A percentile compares a stretch with the other conserved stretches of the same genome.
phyloP scores from a whole-genome alignment of 2,329 filamentous ascomycete species.

The Tothia fuscella region DNA sequence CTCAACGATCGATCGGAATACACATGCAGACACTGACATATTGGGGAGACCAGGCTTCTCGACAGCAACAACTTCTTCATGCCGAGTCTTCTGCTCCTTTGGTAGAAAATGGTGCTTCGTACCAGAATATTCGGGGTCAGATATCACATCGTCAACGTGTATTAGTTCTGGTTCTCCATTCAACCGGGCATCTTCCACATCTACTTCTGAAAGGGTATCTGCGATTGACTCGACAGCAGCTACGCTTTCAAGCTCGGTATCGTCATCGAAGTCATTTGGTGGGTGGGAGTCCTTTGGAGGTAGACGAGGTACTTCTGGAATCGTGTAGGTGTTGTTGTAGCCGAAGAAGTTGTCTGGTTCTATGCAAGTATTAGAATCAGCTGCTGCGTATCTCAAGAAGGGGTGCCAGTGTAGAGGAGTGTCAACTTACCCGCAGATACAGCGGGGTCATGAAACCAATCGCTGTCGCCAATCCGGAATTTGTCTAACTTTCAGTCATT shows the following conservation, averaged over 20 bases:
- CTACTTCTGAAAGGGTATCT: slow-evolving; percentile 8
- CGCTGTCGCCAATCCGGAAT: slow-evolving; percentile 8
- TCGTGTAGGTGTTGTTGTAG: slow-evolving; percentile 7
- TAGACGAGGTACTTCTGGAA: slow-evolving; percentile 7
- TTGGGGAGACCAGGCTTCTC: too few relatives aligned
- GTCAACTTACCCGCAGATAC: slow-evolving; percentile 3
- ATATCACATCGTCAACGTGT: slow-evolving; percentile 9
- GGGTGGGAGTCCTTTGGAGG: not conserved
- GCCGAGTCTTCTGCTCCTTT: too few relatives aligned
- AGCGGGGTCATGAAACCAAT: slow-evolving; percentile 7
- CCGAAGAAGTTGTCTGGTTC: slow-evolving; percentile 6
- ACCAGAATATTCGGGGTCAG: slow-evolving; percentile 8
- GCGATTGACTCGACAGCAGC: slow-evolving; percentile 9
- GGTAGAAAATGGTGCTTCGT: too few relatives aligned
- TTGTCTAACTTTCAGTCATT: too few relatives aligned
- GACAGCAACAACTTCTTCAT: too few relatives aligned
- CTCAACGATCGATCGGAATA: too few relatives aligned
- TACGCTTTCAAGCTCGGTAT: slow-evolving; percentile 7
- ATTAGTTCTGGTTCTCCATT: slow-evolving; percentile 5
- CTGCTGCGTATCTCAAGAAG: too few relatives aligned
- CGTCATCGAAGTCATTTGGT: slow-evolving; percentile 3
- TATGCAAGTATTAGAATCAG: too few relatives aligned
- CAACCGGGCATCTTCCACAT: not conserved
- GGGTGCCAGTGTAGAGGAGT: too few relatives aligned
- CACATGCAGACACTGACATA: too few relatives aligned